These are phyloP conservation scores for Calocera viscosa DNA, from an alignment of 768 basidiomycete species.

Conservation along the genomic window DNA sequence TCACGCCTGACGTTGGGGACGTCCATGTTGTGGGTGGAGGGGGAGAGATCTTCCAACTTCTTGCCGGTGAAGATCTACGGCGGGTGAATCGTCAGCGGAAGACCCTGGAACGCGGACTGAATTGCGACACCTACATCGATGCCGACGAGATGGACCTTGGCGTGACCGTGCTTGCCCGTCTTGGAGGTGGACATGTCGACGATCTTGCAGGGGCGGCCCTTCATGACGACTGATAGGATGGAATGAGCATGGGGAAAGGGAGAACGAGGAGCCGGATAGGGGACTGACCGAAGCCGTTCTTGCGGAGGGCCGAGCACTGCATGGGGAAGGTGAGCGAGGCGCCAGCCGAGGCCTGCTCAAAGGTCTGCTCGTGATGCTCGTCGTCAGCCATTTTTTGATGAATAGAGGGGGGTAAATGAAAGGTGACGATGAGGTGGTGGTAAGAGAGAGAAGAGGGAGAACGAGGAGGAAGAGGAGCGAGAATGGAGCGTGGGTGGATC, in stretches of 20 bases:
- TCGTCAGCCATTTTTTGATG: slow-evolving; percentile 34
- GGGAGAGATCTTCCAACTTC: slow-evolving; percentile 90
- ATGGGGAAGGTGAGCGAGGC: slow-evolving; percentile 27
- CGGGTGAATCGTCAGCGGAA: slow-evolving; percentile 8
- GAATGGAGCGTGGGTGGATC: not conserved
- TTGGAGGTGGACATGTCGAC: slow-evolving; percentile 99
- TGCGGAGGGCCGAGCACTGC: slow-evolving; percentile 82
- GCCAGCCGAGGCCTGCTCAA: slow-evolving; percentile 54
- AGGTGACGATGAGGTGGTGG: not conserved
- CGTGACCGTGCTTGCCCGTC: slow-evolving; percentile 99
- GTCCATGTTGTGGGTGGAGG: slow-evolving; percentile 99
- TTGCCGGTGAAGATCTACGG: slow-evolving; percentile 92
- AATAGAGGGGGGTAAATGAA: slow-evolving; percentile 5
- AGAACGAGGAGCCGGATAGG: not conserved
- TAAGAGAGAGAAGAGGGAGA: slow-evolving; percentile 7
- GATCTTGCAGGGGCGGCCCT: slow-evolving; percentile 96
- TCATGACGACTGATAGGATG: slow-evolving; percentile 69
- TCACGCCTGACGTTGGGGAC: slow-evolving; percentile 84
- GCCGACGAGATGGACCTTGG: slow-evolving; percentile 95
- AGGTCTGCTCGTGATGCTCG: slow-evolving; percentile 79
- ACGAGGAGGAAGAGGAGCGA: slow-evolving; percentile 3
- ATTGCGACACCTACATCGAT: slow-evolving; percentile 62
- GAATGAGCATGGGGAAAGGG: slow-evolving; percentile 10
- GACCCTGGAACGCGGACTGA: slow-evolving; percentile 14
- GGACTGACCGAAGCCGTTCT: slow-evolving; percentile 26